These are phyloP conservation scores for Magnolia kwangsiensis DNA, from an alignment of 164 flowering plant genomes.

Conservation along the genomic window DNA sequence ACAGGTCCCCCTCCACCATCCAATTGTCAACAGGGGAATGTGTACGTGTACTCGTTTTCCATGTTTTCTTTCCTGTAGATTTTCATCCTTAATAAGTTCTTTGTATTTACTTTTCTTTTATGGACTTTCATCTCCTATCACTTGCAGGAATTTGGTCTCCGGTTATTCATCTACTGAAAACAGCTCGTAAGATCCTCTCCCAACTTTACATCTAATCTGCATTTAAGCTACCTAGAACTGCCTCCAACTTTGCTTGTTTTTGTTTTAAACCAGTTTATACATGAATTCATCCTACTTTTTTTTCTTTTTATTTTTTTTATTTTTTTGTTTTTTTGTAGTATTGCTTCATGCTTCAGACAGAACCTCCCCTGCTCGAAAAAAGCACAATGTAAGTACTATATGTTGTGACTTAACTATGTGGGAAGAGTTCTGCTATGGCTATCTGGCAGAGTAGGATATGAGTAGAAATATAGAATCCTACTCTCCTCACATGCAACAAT, in stretches of 20 bases:
- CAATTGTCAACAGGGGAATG: background rate
- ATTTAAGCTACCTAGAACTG: background rate
- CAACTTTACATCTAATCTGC: background rate
- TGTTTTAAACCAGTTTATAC: background rate
- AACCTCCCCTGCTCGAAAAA: conserved; percentile 28
- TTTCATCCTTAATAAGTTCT: background rate
- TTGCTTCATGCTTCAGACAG: conserved; percentile 26
- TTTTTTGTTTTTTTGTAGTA: background rate
- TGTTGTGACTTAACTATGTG: background rate
- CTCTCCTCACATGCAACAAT: too few relatives aligned
- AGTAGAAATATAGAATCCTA: too few relatives aligned
- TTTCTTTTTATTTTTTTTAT: too few relatives aligned
- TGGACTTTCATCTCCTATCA: background rate
- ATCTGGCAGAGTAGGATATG: background rate
- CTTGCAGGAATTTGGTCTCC: conserved; percentile 16
- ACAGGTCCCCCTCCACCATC: background rate
- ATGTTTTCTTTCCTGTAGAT: background rate
- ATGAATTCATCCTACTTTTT: background rate
- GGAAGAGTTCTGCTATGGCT: background rate
- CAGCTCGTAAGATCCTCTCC: conserved; percentile 1
- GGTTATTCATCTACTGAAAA: conserved; percentile 7
- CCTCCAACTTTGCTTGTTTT: background rate
- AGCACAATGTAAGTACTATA: conserved; percentile 30
- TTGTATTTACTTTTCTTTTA: background rate
- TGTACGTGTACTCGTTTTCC: conserved; percentile 4